These are phyloP conservation scores for Plasmodium fragile DNA, from an alignment of 169 alveolate genomes.

Conservation along the genomic window DNA sequence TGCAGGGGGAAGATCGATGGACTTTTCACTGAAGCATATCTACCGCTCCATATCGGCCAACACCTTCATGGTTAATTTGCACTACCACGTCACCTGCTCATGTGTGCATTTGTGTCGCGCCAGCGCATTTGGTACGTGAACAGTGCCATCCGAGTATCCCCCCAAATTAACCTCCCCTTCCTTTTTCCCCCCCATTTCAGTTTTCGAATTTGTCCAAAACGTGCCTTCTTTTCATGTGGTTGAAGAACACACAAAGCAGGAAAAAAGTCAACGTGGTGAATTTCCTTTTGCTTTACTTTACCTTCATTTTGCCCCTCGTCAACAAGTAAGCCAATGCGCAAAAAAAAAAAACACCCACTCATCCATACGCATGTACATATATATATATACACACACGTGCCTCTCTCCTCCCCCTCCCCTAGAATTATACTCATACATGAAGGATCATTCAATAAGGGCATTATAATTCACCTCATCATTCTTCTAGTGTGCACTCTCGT, in stretches of 20 bases:
- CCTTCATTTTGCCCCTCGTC: conserved; percentile 54
- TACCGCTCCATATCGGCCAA: conserved; percentile 71
- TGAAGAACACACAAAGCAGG: conserved; percentile 9
- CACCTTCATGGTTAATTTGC: conserved; percentile 45
- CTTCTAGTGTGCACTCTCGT: conserved; percentile 4
- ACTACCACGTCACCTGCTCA: too few species aligned
- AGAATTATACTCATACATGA: conserved; percentile 52
- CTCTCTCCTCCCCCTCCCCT: neutral
- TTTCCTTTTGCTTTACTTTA: conserved; percentile 30
- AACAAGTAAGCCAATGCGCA: conserved; percentile 15
- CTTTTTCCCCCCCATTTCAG: neutral
- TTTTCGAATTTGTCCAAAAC: conserved; percentile 52
- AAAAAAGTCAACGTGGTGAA: conserved; percentile 42
- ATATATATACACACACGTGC: neutral
- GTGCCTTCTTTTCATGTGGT: conserved; percentile 42
- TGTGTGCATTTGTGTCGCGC: neutral
- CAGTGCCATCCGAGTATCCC: neutral
- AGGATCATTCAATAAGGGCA: conserved; percentile 18
- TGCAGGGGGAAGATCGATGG: conserved; percentile 62
- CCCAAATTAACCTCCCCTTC: neutral
- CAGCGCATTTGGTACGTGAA: neutral
- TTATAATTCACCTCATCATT: conserved; percentile 12
- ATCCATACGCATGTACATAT: neutral
- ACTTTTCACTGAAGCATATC: conserved; percentile 59
- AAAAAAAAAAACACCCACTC: neutral